Conservation (phyloP, 1,139 yeast species). For the Eremothecium cymbalariae region DNA sequence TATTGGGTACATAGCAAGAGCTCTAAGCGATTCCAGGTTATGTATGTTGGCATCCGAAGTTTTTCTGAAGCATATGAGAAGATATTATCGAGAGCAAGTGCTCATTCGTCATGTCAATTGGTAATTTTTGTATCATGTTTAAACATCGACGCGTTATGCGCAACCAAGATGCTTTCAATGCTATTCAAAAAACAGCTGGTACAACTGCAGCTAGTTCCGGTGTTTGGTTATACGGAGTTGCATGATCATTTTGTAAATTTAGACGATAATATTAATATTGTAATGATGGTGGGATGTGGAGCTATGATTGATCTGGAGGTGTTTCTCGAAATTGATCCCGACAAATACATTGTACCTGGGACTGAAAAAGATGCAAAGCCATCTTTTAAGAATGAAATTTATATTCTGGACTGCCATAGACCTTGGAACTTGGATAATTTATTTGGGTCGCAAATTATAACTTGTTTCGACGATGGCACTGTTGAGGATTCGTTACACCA, state of each 20-base stretch:
- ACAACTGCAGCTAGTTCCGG: constrained; percentile 84
- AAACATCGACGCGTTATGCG: constrained; percentile 87
- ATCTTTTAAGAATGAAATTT: constrained; percentile 46
- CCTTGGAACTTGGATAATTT: constrained; percentile 95
- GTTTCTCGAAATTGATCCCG: constrained; percentile 60
- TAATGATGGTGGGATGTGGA: constrained; percentile 88
- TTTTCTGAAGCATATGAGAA: constrained; percentile 53
- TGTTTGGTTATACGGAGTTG: constrained; percentile 85
- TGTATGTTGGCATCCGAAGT: constrained; percentile 60
- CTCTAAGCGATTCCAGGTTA: no score
- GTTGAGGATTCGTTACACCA: constrained; percentile 48
- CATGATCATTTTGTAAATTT: constrained; percentile 52
- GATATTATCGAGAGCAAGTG: constrained; percentile 54
- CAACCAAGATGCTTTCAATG: constrained; percentile 66
- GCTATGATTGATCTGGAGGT: constrained; percentile 81
- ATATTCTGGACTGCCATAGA: constrained; percentile 82
- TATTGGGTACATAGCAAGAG: no score
- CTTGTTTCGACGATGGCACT: constrained; percentile 83
- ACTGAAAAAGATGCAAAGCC: constrained; percentile 12
- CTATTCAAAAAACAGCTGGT: constrained; percentile 73
- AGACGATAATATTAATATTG: constrained; percentile 71
- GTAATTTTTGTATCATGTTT: constrained; percentile 86
- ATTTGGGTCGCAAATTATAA: constrained; percentile 73
- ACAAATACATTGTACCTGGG: constrained; percentile 22
- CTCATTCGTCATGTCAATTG: constrained; percentile 84